Evolutionary conservation across 371 early-diverging fungal genomes (phyloP).

Genomic region (Mycotypha africana): DNA sequence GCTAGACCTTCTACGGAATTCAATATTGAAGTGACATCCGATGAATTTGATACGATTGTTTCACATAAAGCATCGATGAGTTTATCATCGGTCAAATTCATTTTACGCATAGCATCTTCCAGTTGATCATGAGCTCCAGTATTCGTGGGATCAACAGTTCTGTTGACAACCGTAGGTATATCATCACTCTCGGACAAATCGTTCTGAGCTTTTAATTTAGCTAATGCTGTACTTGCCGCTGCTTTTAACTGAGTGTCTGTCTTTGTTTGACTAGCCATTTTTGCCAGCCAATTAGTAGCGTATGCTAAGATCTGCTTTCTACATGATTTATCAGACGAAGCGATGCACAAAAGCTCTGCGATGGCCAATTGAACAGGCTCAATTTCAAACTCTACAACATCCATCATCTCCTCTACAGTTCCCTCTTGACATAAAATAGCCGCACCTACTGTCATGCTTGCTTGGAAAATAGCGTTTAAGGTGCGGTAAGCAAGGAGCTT

Average conservation of each 20-base stretch:
- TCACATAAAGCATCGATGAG: constrained; percentile 27
- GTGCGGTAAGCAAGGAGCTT: constrained; percentile 50
- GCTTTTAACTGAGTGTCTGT: constrained; percentile 49
- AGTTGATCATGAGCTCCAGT: constrained; percentile 9
- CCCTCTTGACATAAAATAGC: constrained; percentile 60
- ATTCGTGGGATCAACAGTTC: constrained; percentile 15
- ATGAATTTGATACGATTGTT: constrained; percentile 32
- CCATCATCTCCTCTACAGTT: constrained; percentile 63
- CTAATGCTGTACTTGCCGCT: constrained; percentile 56
- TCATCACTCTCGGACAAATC: constrained; percentile 12
- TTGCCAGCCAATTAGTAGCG: constrained; percentile 51
- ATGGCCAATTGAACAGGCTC: constrained; percentile 56
- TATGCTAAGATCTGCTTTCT: constrained; percentile 49
- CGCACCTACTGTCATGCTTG: constrained; percentile 54
- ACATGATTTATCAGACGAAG: constrained; percentile 63
- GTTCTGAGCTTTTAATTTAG: constrained; percentile 56
- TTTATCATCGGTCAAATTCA: constrained; percentile 21
- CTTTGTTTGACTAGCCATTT: constrained; percentile 35
- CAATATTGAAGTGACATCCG: constrained; percentile 22
- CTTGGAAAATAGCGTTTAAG: constrained; percentile 58
- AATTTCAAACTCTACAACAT: constrained; percentile 64
- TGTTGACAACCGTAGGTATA: too few species aligned
- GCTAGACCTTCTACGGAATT: constrained; percentile 71
- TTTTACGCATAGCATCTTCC: constrained; percentile 27
- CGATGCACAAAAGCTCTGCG: constrained; percentile 57